phyloP scores from a whole-genome alignment of 495 filamentous ascomycete species.

The Hypoxylon fuscum region DNA sequence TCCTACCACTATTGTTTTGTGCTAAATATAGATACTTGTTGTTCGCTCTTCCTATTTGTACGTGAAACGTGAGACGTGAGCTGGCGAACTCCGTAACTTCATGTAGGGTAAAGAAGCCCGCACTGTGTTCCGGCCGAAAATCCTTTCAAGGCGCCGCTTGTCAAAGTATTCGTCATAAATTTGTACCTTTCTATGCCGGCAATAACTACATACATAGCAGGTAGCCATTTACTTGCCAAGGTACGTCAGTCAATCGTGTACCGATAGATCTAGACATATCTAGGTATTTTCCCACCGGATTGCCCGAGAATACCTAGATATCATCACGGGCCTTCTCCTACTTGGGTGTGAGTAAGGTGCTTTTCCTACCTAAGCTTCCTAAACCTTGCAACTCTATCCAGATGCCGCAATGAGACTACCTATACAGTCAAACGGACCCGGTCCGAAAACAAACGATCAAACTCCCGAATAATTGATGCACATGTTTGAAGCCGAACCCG shows the following conservation, averaged over 20 bases:
- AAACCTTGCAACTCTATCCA: no score
- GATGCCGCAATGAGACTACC: no score
- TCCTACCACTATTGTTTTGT: not conserved
- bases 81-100: slow-evolving; percentile 23
- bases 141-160: not conserved
- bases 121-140: slow-evolving; percentile 1
- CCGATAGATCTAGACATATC: no score
- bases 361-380: not conserved
- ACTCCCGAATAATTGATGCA: not conserved
- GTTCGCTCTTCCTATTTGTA: not conserved
- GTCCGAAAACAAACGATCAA: not conserved
- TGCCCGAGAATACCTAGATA: slow-evolving; percentile 8
- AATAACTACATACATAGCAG: no score
- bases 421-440: slow-evolving; percentile 9
- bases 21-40: slow-evolving; percentile 3
- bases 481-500: not conserved
- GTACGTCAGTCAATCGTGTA: no score
- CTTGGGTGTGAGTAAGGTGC: no score
- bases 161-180: not conserved
- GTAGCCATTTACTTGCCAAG: no score
- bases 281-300: slow-evolving; percentile 5
- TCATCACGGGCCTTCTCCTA: no score
- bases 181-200: not conserved
- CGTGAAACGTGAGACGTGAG: slow-evolving; percentile 23
- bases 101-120: not conserved